phyloP scores from a whole-genome alignment of 352 stramenopile species.

The Pythium volutum region DNA sequence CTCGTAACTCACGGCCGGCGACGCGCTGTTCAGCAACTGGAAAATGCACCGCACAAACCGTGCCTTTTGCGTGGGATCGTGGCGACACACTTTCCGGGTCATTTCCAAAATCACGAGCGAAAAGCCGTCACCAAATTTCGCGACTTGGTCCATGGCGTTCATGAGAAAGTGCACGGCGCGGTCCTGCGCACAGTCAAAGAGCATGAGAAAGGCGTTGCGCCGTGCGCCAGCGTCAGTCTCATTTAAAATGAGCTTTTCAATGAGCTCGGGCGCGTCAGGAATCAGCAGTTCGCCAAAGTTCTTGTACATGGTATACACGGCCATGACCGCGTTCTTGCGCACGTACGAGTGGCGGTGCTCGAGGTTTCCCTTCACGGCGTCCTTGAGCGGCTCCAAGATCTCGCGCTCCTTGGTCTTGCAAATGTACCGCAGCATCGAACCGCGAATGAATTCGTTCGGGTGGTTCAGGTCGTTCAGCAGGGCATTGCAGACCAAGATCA shows the following conservation, averaged over 20 bases:
- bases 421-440: conserved; percentile 98
- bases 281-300: conserved; percentile 93
- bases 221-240: conserved; percentile 94
- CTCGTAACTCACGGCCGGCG: conserved; percentile 95
- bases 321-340: conserved; percentile 98
- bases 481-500: conserved; percentile 99
- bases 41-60: conserved; percentile 99
- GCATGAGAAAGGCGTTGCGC: conserved; percentile 99
- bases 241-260: conserved; percentile 92
- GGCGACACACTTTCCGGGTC: conserved; percentile 96
- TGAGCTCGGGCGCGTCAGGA: conserved; percentile 97
- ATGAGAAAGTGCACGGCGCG: conserved; percentile 97
- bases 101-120: conserved; percentile 99
- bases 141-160: conserved; percentile 95
- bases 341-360: conserved; percentile 99
- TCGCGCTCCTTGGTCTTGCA: conserved; percentile 99
- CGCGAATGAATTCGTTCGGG: conserved; percentile 99
- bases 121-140: conserved; percentile 97
- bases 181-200: conserved; percentile 98
- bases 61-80: conserved; percentile 98
- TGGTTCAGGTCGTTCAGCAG: conserved; percentile 99
- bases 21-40: conserved; percentile 94
- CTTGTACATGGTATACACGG: conserved; percentile 98
- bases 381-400: conserved; percentile 86
- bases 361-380: conserved; percentile 95